phyloP scores from a whole-genome alignment of 768 basidiomycete species.

The Collybiopsis luxurians region DNA sequence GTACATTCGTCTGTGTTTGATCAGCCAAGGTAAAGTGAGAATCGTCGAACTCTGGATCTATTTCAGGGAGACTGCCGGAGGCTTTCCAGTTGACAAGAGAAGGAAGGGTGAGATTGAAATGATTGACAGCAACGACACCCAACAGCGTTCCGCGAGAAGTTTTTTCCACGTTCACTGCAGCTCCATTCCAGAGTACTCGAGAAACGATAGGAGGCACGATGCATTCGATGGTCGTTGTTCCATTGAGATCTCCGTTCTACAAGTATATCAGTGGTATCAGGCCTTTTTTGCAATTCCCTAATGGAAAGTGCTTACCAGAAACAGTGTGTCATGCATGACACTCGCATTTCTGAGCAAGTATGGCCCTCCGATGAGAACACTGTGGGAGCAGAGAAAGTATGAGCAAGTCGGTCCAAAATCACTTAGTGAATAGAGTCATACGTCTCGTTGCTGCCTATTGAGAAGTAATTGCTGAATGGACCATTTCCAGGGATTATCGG shows the following conservation, averaged over 20 bases:
- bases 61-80: slow-evolving; percentile 54
- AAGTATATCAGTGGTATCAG: background rate
- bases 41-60: slow-evolving; percentile 45
- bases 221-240: slow-evolving; percentile 42
- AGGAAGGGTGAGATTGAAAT: slow-evolving; percentile 3
- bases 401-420: background rate
- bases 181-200: slow-evolving; percentile 40
- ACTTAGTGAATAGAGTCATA: slow-evolving; percentile 33
- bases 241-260: slow-evolving; percentile 48
- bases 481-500: slow-evolving; percentile 38
- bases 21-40: slow-evolving; percentile 41
- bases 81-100: too few relatives aligned
- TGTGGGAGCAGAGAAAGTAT: slow-evolving; percentile 11
- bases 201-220: slow-evolving; percentile 37
- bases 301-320: slow-evolving; percentile 25
- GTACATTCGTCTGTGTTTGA: slow-evolving; percentile 44
- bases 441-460: slow-evolving; percentile 43
- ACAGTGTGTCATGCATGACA: slow-evolving; percentile 33
- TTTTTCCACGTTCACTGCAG: slow-evolving; percentile 17
- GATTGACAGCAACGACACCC: slow-evolving; percentile 18
- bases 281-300: too few relatives aligned
- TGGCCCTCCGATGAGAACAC: slow-evolving; percentile 49
- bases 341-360: slow-evolving; percentile 51
- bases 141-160: slow-evolving; percentile 28
- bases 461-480: slow-evolving; percentile 40